Conservation (phyloP, 495 filamentous ascomycete species). For the Hypoxylon trugodes region DNA sequence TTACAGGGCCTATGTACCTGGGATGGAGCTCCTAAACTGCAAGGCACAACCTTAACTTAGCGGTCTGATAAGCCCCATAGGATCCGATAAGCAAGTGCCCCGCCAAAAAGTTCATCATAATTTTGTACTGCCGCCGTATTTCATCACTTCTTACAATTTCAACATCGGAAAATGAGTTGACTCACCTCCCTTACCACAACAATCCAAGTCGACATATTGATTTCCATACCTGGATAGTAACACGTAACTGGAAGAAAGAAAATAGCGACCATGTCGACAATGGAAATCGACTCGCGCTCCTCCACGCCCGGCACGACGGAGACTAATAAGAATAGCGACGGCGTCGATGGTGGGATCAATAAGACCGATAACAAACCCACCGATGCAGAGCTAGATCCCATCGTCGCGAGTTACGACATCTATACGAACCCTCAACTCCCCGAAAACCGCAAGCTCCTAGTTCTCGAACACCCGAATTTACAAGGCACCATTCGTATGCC, state of each 20-base stretch:
- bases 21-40: too few species aligned
- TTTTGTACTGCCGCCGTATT: neutral
- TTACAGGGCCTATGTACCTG: too few species aligned
- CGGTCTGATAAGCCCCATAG: slow-evolving; percentile 30
- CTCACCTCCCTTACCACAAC: neutral
- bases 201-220: neutral
- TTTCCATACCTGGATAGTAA: neutral
- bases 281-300: slow-evolving; percentile 12
- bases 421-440: slow-evolving; percentile 57
- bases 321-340: slow-evolving; percentile 8
- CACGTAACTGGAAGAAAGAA: neutral
- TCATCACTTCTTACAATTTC: neutral
- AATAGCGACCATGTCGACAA: neutral
- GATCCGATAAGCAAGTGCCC: slow-evolving; percentile 36
- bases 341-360: neutral
- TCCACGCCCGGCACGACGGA: neutral
- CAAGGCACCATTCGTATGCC: slow-evolving; percentile 43
- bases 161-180: slow-evolving; percentile 13
- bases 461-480: slow-evolving; percentile 56
- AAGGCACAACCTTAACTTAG: neutral
- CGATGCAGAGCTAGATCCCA: slow-evolving; percentile 49
- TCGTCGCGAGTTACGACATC: slow-evolving; percentile 57
- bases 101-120: slow-evolving; percentile 33
- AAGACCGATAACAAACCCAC: neutral
- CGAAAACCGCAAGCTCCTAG: slow-evolving; percentile 52